Conservation (phyloP, 768 basidiomycete genomes). For the Filobasidium floriforme region DNA sequence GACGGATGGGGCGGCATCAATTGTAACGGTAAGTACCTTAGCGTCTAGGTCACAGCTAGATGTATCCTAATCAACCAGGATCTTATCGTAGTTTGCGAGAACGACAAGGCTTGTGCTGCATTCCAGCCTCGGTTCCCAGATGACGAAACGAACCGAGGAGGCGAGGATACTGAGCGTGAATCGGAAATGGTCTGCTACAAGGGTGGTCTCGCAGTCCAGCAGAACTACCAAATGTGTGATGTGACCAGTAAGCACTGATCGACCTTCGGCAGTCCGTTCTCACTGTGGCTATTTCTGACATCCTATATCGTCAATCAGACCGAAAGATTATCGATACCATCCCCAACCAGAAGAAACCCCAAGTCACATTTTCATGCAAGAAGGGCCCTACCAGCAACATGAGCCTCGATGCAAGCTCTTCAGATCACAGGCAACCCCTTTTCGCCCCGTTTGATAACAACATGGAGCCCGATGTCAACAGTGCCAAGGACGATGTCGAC, state of each 20-base stretch:
- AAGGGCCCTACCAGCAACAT: constrained; percentile 36
- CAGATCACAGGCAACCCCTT: constrained; percentile 21
- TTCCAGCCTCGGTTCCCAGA: constrained; percentile 53
- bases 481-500: constrained; percentile 48
- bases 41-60: neutral
- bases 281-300: neutral
- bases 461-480: constrained; percentile 1
- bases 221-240: constrained; percentile 93
- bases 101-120: constrained; percentile 65
- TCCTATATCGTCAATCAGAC: constrained; percentile 50
- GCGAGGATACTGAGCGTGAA: constrained; percentile 45
- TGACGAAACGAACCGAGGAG: constrained; percentile 22
- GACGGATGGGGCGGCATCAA: constrained; percentile 95
- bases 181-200: constrained; percentile 84
- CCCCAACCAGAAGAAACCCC: constrained; percentile 73
- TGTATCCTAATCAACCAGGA: neutral
- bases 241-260: constrained; percentile 71
- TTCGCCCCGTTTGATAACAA: constrained; percentile 21
- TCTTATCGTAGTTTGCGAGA: constrained; percentile 65
- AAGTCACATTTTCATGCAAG: constrained; percentile 87
- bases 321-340: constrained; percentile 90
- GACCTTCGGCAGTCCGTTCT: constrained; percentile 1
- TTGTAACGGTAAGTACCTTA: constrained; percentile 72
- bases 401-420: constrained; percentile 9
- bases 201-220: constrained; percentile 86